Evolutionary conservation across 2,329 filamentous ascomycete genomes (phyloP).

Genomic region (Diaporthe ilicicola): DNA sequence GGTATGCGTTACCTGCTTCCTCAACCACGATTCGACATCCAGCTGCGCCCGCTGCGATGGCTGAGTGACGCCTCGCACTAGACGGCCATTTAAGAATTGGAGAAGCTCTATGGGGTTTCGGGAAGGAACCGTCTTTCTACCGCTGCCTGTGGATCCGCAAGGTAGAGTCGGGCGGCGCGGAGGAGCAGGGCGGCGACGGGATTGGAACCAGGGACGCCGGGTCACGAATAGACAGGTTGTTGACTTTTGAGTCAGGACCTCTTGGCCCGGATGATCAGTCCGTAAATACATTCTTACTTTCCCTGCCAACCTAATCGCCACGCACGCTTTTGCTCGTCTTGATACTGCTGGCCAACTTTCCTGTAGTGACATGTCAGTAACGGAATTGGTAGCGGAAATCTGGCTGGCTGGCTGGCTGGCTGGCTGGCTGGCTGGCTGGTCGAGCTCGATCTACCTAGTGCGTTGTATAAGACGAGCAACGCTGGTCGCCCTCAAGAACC

Average conservation of each 20-base stretch:
- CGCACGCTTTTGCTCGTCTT: background rate
- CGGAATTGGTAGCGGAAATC: background rate
- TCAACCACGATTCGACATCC: background rate
- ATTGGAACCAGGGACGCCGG: background rate
- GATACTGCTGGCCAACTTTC: background rate
- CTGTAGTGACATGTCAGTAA: background rate
- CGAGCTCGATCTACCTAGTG: too few species aligned
- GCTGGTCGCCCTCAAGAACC: background rate
- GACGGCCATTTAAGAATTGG: background rate
- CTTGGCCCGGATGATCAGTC: background rate
- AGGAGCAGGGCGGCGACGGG: background rate
- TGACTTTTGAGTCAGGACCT: constrained; percentile 5
- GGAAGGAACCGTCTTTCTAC: background rate
- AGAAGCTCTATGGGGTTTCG: background rate
- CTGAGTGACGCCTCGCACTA: background rate
- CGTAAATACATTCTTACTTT: background rate
- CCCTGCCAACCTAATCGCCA: background rate
- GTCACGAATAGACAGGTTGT: background rate
- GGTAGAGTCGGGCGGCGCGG: constrained; percentile 1
- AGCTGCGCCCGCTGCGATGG: background rate
- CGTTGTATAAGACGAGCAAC: background rate
- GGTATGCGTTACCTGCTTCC: constrained; percentile 36
- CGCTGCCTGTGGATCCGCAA: background rate
- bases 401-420: background rate
- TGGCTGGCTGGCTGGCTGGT: too few species aligned